These are phyloP conservation scores for Blastomyces percursus DNA, from an alignment of 2,329 filamentous ascomycete genomes.

Conservation along the genomic window DNA sequence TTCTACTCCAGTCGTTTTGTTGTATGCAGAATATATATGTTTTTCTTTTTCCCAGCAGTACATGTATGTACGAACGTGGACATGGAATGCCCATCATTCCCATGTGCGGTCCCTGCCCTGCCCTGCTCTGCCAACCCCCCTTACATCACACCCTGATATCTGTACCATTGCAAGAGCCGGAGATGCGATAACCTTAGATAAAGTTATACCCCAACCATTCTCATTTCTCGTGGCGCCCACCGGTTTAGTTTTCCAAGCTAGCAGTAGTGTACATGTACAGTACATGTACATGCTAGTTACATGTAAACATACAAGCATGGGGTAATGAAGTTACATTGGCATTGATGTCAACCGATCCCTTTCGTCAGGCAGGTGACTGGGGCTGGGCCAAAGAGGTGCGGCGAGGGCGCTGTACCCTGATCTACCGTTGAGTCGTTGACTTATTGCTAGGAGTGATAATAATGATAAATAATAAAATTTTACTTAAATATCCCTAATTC, in stretches of 20 bases:
- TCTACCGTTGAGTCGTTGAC: too few relatives aligned
- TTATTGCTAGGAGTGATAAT: too few relatives aligned
- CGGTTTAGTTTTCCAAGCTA: background rate
- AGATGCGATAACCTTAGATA: background rate
- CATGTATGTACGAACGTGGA: too few relatives aligned
- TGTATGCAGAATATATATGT: too few relatives aligned
- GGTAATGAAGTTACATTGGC: background rate
- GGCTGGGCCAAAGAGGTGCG: too few relatives aligned
- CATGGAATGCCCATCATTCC: too few relatives aligned
- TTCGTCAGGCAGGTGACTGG: background rate
- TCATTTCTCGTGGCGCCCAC: background rate
- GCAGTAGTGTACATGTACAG: background rate
- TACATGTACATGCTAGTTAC: too few relatives aligned
- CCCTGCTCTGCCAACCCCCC: background rate
- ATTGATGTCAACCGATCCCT: background rate
- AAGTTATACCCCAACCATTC: background rate
- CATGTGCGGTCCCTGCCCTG: too few relatives aligned
- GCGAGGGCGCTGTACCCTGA: background rate
- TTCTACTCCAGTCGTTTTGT: too few relatives aligned
- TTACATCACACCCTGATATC: too few relatives aligned
- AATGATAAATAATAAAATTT: background rate
- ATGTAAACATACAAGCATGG: too few relatives aligned
- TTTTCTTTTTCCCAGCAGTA: too few relatives aligned
- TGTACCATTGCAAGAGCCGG: background rate
- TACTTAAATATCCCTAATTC: background rate